Conservation (phyloP, 441 rosid genomes). For the Breynia disticha region DNA sequence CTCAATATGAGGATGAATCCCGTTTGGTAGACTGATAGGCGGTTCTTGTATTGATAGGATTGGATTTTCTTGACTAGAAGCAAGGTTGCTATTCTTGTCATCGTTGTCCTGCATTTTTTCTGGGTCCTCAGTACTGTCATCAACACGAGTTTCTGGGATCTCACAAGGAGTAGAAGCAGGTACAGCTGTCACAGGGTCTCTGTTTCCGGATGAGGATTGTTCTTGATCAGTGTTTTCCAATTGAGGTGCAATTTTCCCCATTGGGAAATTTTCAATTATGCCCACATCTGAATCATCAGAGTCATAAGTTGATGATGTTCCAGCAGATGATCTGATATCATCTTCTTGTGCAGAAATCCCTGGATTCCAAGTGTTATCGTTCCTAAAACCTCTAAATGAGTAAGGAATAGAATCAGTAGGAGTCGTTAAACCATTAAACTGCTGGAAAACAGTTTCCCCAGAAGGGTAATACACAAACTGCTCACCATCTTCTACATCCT, state of each 20-base stretch:
- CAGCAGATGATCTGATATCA: slow-evolving; percentile 31
- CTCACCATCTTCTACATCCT: slow-evolving; percentile 42
- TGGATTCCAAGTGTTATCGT: slow-evolving; percentile 47
- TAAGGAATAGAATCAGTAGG: slow-evolving; percentile 22
- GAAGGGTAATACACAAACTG: slow-evolving; percentile 42
- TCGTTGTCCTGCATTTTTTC: slow-evolving; percentile 14
- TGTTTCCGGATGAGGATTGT: slow-evolving; percentile 22
- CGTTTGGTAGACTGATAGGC: slow-evolving; percentile 2
- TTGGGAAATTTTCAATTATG: slow-evolving; percentile 35
- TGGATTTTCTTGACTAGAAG: slow-evolving; percentile 17
- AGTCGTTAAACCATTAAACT: slow-evolving; percentile 28
- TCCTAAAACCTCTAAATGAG: slow-evolving; percentile 28
- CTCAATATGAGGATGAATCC: slow-evolving; percentile 17
- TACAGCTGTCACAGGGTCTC: slow-evolving; percentile 22
- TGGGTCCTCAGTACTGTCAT: slow-evolving; percentile 19
- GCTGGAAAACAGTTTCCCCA: slow-evolving; percentile 44
- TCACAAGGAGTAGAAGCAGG: slow-evolving; percentile 20
- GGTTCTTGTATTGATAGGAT: slow-evolving; percentile 12
- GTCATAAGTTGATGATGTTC: slow-evolving; percentile 28
- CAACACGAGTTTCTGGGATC: slow-evolving; percentile 16
- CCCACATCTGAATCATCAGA: slow-evolving; percentile 60
- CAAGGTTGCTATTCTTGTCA: slow-evolving; percentile 16
- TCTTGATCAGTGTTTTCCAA: slow-evolving; percentile 19
- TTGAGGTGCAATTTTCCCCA: slow-evolving; percentile 16
- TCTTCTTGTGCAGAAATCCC: slow-evolving; percentile 34